Conservation (phyloP, 208 protist genomes). For the Paratrypanosoma confusum region DNA sequence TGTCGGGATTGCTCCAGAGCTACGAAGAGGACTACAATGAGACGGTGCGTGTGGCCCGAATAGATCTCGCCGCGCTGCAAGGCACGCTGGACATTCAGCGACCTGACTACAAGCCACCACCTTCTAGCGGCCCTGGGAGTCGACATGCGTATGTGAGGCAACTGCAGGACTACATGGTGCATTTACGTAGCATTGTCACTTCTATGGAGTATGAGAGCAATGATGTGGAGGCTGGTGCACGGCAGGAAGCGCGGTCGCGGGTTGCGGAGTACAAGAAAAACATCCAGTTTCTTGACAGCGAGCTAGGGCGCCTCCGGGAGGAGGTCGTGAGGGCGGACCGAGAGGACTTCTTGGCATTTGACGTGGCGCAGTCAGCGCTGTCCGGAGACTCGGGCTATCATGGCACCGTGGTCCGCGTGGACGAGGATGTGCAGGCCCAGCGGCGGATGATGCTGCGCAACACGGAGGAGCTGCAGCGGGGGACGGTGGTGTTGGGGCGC, state of each 20-base stretch:
- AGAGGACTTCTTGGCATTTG: conserved; percentile 34
- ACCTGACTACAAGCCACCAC: conserved; percentile 28
- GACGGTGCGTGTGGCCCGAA: conserved; percentile 15
- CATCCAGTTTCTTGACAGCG: conserved; percentile 22
- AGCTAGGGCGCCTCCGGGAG: conserved; percentile 25
- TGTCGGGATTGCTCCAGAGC: conserved; percentile 43
- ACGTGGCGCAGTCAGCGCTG: conserved; percentile 3
- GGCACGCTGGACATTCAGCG: conserved; percentile 14
- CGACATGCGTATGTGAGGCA: conserved; percentile 26
- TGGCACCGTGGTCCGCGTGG: conserved; percentile 18
- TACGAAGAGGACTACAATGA: conserved; percentile 67
- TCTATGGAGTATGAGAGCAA: conserved; percentile 64
- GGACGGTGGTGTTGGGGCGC: conserved; percentile 35
- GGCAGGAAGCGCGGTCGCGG: conserved; percentile 16
- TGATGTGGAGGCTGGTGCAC: conserved; percentile 19
- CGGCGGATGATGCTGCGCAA: conserved; percentile 33
- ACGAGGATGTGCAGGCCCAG: conserved; percentile 26
- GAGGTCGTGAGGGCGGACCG: conserved; percentile 34
- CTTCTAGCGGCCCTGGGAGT: conserved; percentile 31
- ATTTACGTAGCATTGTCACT: conserved; percentile 45
- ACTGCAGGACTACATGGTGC: conserved; percentile 27
- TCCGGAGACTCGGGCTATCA: conserved; percentile 1
- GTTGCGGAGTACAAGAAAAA: conserved; percentile 24
- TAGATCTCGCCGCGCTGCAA: conserved; percentile 16
- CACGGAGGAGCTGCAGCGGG: conserved; percentile 40